Base-by-base conservation (phyloP, 2,329 filamentous ascomycete genomes). In the Ophiostoma piceae region DNA sequence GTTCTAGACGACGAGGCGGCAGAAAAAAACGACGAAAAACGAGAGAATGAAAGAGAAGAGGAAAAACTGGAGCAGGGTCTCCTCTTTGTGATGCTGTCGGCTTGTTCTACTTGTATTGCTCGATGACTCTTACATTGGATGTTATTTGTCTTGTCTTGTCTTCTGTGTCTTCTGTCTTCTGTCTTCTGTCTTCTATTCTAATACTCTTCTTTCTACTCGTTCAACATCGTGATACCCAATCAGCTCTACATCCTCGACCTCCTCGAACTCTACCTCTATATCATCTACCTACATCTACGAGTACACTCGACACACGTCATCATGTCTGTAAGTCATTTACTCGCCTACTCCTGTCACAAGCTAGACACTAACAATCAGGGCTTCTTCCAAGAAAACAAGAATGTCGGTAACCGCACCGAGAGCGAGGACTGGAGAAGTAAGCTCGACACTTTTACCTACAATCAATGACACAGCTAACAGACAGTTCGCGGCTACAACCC, bases 401-500 rank as follows among this genome's bases (percentile, higher is more conserved):
- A 90, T 79, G 88, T 94, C 74, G 92, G 92, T 75, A 90, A 94
- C 80, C 88, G 87, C 79, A 82, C 83, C 68, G 84, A 87, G 73
- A 87, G 90, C 71, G 92, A 95, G 80, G 91, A 95, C 78, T 94
- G 91, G 87, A 86, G 92, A 83, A 91, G 91, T 94, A 84, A 74
- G 87, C 32, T 8, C 26, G 26, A 29, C 26, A 29, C 26, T 29
- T 29, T 29, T 29, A 29, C 26, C 26, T 29, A 29, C 26, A 29
- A 29, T 29, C 26, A 29, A 29, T 29, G 26, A 29, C 26, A 5
- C 12, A 2, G 35, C 54, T 67, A 47, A 71, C 43, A n/a, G 4
- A 11, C 57, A 92, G 90, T 93, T 79, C 90, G 90, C 73, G 94
- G 94, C 75, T 94, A 96, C 85, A 97, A 96, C 79, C 94, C 92